phyloP scores from a whole-genome alignment of 192 early-diverging fungal species.

The Funneliformis geosporum region DNA sequence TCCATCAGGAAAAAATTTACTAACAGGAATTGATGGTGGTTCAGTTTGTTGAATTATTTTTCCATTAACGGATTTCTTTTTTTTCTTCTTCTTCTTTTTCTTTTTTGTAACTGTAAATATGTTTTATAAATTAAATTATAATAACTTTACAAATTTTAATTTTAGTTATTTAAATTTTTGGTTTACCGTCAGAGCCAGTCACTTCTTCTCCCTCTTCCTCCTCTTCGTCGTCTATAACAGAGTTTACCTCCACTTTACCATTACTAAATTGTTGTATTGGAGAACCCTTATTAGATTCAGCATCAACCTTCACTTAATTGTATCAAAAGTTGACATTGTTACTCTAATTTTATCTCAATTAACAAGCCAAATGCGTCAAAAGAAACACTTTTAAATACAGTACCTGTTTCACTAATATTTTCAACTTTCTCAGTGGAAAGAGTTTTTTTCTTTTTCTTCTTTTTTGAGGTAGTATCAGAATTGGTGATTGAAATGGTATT shows the following conservation, averaged over 20 bases:
- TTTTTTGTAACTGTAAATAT: neutral
- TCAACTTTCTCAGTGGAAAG: neutral
- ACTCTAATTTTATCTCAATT: neutral
- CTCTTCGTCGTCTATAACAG: neutral
- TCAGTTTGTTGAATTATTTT: conserved; percentile 61
- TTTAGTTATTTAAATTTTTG: neutral
- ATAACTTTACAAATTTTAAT: neutral
- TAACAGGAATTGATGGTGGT: conserved; percentile 73
- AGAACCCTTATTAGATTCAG: neutral
- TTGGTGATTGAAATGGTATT: neutral
- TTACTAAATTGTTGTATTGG: neutral
- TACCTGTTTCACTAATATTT: neutral
- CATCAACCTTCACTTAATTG: neutral
- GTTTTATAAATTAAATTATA: neutral
- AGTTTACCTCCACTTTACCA: neutral
- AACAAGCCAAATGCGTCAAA: neutral
- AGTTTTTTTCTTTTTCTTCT: neutral
- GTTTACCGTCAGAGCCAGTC: neutral
- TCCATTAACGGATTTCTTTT: conserved; percentile 17
- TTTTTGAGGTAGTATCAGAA: neutral
- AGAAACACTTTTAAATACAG: neutral
- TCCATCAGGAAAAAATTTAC: conserved; percentile 76
- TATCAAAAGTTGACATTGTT: neutral
- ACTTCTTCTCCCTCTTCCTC: neutral
- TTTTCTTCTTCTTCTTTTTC: conserved; percentile 20